phyloP scores from a whole-genome alignment of 2,329 filamentous ascomycete genomes.

The Aspergillus floridensis region DNA sequence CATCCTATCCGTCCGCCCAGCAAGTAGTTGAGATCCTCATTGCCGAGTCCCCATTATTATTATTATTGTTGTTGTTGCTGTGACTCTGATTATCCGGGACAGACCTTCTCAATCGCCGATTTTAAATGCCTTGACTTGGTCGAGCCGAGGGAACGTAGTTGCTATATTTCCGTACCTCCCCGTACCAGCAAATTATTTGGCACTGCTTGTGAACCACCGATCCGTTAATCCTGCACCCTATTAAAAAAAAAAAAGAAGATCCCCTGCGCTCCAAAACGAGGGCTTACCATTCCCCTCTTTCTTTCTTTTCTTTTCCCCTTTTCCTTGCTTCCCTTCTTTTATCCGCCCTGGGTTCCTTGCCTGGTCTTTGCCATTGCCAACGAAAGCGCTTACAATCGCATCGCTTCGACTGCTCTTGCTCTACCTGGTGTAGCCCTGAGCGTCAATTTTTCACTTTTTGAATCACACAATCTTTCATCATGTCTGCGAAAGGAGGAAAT shows the following conservation, averaged over 20 bases:
- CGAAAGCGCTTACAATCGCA: background rate
- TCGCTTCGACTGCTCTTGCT: background rate
- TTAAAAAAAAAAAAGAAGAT: conserved; percentile 7
- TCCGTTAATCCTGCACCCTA: conserved; percentile 21
- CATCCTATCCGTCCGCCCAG: background rate
- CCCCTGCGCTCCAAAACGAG: conserved; percentile 6
- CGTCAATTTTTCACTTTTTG: background rate
- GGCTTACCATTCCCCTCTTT: conserved; percentile 10
- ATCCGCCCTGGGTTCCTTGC: background rate
- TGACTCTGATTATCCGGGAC: background rate
- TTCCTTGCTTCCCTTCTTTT: conserved; percentile 7
- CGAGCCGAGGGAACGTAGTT: conserved; percentile 20
- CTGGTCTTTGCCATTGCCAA: background rate
- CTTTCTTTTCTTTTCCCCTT: conserved; percentile 1
- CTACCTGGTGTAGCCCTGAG: background rate
- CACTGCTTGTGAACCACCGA: conserved; percentile 23
- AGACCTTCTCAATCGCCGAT: background rate
- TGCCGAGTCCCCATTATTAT: conserved; percentile 16
- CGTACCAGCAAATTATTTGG: conserved; percentile 19
- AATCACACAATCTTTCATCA: conserved; percentile 30
- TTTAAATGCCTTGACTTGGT: conserved; percentile 16
- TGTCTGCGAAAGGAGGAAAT: conserved; percentile 61
- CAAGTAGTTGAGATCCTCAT: conserved; percentile 15
- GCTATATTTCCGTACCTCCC: conserved; percentile 37
- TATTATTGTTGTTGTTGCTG: conserved; percentile 7